phyloP scores from a whole-genome alignment of 1,284 basidiomycete species.

The Sporisorium sorghi region DNA sequence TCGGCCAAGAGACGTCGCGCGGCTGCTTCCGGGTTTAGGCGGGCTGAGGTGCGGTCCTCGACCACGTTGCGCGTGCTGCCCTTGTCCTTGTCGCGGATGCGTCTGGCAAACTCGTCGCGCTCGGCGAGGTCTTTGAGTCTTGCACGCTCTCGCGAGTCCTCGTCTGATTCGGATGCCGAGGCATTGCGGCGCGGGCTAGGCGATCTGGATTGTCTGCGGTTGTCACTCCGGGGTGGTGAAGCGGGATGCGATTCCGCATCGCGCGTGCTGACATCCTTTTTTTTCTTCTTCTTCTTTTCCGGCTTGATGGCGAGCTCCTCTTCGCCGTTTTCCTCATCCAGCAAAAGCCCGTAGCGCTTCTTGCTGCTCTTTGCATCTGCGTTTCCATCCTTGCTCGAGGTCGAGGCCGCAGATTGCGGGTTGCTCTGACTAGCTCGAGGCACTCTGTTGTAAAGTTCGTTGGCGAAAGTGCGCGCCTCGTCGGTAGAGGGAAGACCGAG shows the following conservation, averaged over 20 bases:
- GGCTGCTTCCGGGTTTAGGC: constrained; percentile 80
- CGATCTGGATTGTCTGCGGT: constrained; percentile 10
- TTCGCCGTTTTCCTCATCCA: constrained; percentile 53
- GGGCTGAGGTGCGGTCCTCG: constrained; percentile 79
- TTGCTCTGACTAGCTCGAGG: constrained; percentile 76
- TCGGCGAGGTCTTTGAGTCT: constrained; percentile 83
- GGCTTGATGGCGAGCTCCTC: constrained; percentile 60
- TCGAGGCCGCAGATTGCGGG: constrained; percentile 72
- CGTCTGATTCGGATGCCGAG: constrained; percentile 65
- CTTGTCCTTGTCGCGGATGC: constrained; percentile 84
- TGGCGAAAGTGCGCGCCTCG: constrained; percentile 82
- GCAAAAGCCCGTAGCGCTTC: constrained; percentile 60
- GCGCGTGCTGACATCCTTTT: constrained; percentile 81
- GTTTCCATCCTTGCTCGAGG: neutral
- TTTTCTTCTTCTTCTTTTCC: constrained; percentile 72
- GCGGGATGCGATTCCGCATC: constrained; percentile 47
- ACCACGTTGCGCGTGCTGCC: constrained; percentile 90
- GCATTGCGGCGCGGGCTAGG: constrained; percentile 11
- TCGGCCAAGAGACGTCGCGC: constrained; percentile 79
- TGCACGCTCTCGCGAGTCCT: constrained; percentile 80
- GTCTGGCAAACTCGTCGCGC: constrained; percentile 90
- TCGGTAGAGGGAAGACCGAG: constrained; percentile 83
- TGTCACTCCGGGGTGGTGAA: neutral
- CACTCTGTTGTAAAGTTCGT: constrained; percentile 80
- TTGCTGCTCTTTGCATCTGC: constrained; percentile 19